Evolutionary conservation across 352 stramenopile genomes (phyloP), one percentile per base, ranked within the genome.

Genomic region (Phytophthora palmivora): DNA sequence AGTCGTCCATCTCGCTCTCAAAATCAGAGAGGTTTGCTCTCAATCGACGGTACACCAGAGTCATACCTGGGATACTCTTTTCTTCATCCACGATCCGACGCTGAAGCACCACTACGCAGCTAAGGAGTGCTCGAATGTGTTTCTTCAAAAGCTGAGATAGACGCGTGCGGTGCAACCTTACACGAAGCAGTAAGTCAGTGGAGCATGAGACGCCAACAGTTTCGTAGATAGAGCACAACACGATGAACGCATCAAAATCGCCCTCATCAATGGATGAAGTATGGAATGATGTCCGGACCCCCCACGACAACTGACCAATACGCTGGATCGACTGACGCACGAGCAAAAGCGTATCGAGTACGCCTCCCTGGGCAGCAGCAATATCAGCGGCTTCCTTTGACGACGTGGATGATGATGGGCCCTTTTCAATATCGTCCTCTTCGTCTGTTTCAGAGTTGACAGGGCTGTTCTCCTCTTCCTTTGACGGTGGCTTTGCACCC

Each of bases 171-270:
- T 95, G 86, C 63, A 89, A 78, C 7, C 81, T 75, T 26, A 95
- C 49, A 50, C 86, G 87, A 26, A 91, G 70, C 16, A 93, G 67
- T 64, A 95, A 63, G 54, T 92, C 86, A 46, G 73, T 87, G 5
- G 79, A 76, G 24, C 83, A 92, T 34, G 68, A 50, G 1, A 95
- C 84, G 2, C 80, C 79, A 21, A 79, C 73, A 19, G 63, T 67
- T 45, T 89, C 72, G 50, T 95, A 95, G 36, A 95, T 93, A n/a
- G 84, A 92, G 62, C 87, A 95, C 19, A 95, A 53, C 50, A 92
- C 86, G 26, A 92, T 88, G 53, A 90, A 95, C 18, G 84, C 87
- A 34, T 95, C 84, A 50, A 92, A 92, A 50, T 87, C 77, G n/a
- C 82, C 78, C 47, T 93, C 83, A 30, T 95, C 87, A 62, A 92